These are phyloP conservation scores for Penicillium sclerotiorum DNA, from an alignment of 2,329 filamentous ascomycete species.

Conservation along the genomic window DNA sequence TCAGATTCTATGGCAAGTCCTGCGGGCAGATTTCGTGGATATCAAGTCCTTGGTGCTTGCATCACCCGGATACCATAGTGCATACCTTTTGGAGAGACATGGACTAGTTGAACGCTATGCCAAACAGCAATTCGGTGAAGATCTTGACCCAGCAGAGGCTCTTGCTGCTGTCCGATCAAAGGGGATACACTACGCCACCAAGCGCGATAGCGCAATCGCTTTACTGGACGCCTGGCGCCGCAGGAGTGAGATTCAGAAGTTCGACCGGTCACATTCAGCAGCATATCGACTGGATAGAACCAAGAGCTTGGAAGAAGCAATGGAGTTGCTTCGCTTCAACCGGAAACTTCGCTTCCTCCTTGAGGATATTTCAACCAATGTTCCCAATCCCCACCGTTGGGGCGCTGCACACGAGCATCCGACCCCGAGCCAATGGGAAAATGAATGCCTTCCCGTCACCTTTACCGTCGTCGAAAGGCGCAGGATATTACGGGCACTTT, in stretches of 20 bases:
- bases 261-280: neutral
- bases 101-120: conserved; percentile 11
- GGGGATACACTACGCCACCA: conserved; percentile 5
- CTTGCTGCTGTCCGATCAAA: conserved; percentile 22
- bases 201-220: conserved; percentile 14
- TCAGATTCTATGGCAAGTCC: neutral
- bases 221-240: conserved; percentile 20
- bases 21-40: neutral
- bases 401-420: too few relatives aligned
- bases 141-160: conserved; percentile 22
- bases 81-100: conserved; percentile 12
- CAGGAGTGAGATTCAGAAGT: conserved; percentile 15
- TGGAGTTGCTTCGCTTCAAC: conserved; percentile 12
- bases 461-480: conserved; percentile 1
- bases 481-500: conserved; percentile 3
- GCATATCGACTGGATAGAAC: conserved; percentile 7
- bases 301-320: conserved; percentile 7
- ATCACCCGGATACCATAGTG: conserved; percentile 17
- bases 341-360: conserved; percentile 2
- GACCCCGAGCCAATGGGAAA: conserved; percentile 1
- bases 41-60: conserved; percentile 15
- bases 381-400: conserved; percentile 3
- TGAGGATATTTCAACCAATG: conserved; percentile 5
- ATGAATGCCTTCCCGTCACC: neutral
- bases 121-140: conserved; percentile 11